Conservation (phyloP, 2,329 filamentous ascomycete genomes). For the Claviceps paspali region DNA sequence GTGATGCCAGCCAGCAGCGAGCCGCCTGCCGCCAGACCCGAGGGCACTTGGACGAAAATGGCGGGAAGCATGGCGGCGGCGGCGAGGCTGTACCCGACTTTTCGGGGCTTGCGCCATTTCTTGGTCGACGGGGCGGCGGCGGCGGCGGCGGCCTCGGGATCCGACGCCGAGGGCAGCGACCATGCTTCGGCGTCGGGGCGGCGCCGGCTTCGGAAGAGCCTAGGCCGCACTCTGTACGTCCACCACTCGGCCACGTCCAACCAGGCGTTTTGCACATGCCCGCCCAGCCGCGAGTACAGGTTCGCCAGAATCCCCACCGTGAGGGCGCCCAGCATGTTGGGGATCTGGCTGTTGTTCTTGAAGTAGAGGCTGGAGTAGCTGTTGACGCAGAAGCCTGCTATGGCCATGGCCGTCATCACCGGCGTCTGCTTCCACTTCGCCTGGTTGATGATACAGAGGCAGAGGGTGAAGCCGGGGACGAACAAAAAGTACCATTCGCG, state of each 20-base stretch:
- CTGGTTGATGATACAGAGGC: conserved; percentile 65
- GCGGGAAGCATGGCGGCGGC: conserved; percentile 75
- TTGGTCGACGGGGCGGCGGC: conserved; percentile 12
- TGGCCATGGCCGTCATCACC: conserved; percentile 58
- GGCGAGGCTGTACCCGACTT: conserved; percentile 59
- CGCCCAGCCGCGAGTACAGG: conserved; percentile 55
- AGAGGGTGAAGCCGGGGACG: conserved; percentile 59
- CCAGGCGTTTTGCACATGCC: conserved; percentile 38
- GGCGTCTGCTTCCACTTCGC: conserved; percentile 67
- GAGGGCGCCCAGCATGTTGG: conserved; percentile 63
- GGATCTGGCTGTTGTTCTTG: conserved; percentile 54
- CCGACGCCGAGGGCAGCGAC: conserved; percentile 16
- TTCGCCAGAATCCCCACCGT: conserved; percentile 66
- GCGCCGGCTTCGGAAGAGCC: conserved; percentile 18
- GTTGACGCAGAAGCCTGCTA: conserved; percentile 62
- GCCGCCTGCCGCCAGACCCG: conserved; percentile 44
- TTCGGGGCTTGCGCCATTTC: conserved; percentile 19
- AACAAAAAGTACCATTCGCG: conserved; percentile 48
- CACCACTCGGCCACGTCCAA: conserved; percentile 34
- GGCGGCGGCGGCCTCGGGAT: conserved; percentile 18
- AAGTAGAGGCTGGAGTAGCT: conserved; percentile 56
- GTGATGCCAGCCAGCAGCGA: conserved; percentile 43
- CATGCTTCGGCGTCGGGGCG: conserved; percentile 15
- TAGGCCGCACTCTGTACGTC: conserved; percentile 27
- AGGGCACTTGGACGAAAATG: conserved; percentile 60